A percentile compares a stretch with the other conserved stretches of the same genome.
phyloP scores from a whole-genome alignment of 345 rosid genomes.

The Melaleuca alternifolia region DNA sequence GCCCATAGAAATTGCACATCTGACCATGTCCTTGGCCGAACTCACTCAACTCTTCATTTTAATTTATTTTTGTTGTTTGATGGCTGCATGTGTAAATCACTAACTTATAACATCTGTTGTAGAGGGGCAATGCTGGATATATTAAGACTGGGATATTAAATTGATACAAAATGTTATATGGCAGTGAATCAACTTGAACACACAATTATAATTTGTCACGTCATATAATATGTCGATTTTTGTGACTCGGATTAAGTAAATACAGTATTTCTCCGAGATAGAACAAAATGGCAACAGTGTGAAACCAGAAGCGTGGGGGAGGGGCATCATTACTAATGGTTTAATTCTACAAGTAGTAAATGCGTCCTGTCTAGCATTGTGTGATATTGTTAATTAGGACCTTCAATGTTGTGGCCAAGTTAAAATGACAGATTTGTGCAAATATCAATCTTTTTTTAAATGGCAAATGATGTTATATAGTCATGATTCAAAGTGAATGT shows the following conservation, averaged over 20 bases:
- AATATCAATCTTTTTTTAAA: too few relatives aligned
- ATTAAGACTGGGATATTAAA: too few relatives aligned
- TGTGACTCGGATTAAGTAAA: neutral
- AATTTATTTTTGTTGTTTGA: too few relatives aligned
- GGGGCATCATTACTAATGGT: neutral
- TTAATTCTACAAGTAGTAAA: neutral
- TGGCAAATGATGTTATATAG: neutral
- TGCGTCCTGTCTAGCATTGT: too few relatives aligned
- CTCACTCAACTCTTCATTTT: neutral
- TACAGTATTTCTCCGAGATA: neutral
- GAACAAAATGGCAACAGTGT: too few relatives aligned
- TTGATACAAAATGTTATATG: neutral
- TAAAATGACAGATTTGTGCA: too few relatives aligned
- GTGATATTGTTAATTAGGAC: too few relatives aligned
- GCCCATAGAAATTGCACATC: neutral
- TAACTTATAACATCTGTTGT: neutral
- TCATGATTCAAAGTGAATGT: neutral
- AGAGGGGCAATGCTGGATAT: neutral
- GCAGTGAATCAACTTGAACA: neutral
- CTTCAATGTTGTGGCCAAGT: too few relatives aligned
- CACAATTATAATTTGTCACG: neutral
- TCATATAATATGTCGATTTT: neutral
- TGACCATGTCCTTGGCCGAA: neutral
- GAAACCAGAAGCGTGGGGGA: neutral
- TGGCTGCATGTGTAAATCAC: accelerated